Conservation (phyloP, 2,329 filamentous ascomycete species). For the Aspergillus fijiensis region DNA sequence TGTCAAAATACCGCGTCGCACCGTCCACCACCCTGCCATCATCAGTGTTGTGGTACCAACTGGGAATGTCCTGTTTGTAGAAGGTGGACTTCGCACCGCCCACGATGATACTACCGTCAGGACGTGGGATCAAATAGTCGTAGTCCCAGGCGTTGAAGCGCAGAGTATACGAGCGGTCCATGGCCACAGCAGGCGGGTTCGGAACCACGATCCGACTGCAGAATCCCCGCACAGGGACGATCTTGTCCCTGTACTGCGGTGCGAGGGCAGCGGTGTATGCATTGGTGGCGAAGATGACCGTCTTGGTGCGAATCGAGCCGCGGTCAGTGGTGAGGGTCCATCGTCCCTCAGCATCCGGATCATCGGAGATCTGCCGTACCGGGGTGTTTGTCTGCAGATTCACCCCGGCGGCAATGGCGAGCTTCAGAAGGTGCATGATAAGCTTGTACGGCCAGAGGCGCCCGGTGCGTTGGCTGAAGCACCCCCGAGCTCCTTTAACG, state of each 20-base stretch:
- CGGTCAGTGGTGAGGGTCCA: conserved; percentile 68
- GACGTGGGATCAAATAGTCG: conserved; percentile 66
- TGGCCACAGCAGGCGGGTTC: conserved; percentile 22
- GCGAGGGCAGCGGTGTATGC: conserved; percentile 77
- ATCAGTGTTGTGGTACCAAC: conserved; percentile 48
- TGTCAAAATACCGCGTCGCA: conserved; percentile 43
- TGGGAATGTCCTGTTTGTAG: conserved; percentile 24
- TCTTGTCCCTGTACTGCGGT: conserved; percentile 66
- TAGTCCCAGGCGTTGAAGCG: conserved; percentile 58
- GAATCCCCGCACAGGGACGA: conserved; percentile 71
- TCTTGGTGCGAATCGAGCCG: conserved; percentile 62
- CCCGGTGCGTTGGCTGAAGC: conserved; percentile 34
- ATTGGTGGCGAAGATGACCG: conserved; percentile 77
- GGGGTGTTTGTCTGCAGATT: conserved; percentile 57
- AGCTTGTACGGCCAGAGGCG: conserved; percentile 71
- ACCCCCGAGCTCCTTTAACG: conserved; percentile 39
- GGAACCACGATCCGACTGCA: conserved; percentile 36
- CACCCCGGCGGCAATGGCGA: conserved; percentile 49
- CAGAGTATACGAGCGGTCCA: conserved; percentile 58
- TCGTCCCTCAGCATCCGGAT: conserved; percentile 21
- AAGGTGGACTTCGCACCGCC: conserved; percentile 58
- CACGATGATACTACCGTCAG: conserved; percentile 57
- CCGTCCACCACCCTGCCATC: conserved; percentile 52
- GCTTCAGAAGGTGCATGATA: conserved; percentile 68
- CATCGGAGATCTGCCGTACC: conserved; percentile 34